Evolutionary conservation across 257 asterid species (phyloP).

Genomic region (Solanum pinnatisectum): DNA sequence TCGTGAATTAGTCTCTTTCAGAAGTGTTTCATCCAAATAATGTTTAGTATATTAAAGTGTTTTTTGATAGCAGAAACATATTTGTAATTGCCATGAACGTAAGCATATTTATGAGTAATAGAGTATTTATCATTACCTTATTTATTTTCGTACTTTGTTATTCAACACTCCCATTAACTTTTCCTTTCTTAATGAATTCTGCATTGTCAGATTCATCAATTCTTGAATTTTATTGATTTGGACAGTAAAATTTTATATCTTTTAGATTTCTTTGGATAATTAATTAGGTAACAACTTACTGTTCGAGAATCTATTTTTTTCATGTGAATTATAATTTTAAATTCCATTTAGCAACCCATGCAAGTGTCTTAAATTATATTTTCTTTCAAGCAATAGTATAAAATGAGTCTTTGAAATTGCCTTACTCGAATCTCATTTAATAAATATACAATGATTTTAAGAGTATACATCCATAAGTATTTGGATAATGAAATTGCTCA

Average conservation of each 20-base stretch:
- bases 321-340: neutral
- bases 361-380: neutral
- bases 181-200: neutral
- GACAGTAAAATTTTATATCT: neutral
- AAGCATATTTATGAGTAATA: neutral
- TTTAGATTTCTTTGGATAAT: neutral
- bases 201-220: neutral
- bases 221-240: neutral
- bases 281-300: neutral
- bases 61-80: neutral
- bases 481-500: neutral
- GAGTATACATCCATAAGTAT: neutral
- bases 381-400: neutral
- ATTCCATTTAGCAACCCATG: neutral
- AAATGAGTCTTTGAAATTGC: neutral
- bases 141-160: neutral
- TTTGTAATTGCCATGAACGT: too few species aligned
- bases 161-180: neutral
- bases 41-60: neutral
- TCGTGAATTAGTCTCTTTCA: neutral
- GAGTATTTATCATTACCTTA: neutral
- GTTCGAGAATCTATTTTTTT: too few species aligned
- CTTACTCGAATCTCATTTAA: neutral
- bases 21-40: too few species aligned
- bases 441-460: too few species aligned